Percentiles rank a stretch among this genome's conserved stretches.
Conservation (phyloP, 352 stramenopile species). For the Phytophthora syringae region DNA sequence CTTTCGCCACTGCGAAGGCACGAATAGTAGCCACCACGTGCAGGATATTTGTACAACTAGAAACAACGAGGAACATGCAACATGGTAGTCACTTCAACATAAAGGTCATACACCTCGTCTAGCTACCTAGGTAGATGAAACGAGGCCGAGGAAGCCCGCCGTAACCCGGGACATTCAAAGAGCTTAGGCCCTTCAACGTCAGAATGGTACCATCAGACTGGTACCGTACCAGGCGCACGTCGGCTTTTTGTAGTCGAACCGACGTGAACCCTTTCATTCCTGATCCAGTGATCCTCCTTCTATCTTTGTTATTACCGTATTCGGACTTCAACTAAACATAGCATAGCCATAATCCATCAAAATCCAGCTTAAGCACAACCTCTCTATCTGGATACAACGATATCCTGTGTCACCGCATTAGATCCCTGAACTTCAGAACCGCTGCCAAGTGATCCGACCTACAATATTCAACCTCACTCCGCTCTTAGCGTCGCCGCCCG, state of each 20-base stretch:
- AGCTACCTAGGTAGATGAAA: too few species aligned
- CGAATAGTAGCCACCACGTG: conserved; percentile 2
- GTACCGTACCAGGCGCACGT: conserved; percentile 16
- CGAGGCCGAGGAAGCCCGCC: too few species aligned
- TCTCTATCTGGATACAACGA: conserved; percentile 13
- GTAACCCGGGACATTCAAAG: too few species aligned
- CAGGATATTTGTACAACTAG: conserved; percentile 31
- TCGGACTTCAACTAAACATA: conserved; percentile 20
- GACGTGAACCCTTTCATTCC: conserved; percentile 8
- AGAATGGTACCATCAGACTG: conserved; percentile 2
- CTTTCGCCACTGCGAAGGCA: conserved; percentile 2
- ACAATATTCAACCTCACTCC: conserved; percentile 28
- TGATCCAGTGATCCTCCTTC: conserved; percentile 1
- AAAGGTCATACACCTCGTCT: too few species aligned
- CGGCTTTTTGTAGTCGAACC: conserved; percentile 14
- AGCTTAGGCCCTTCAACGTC: neutral
- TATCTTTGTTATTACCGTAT: neutral
- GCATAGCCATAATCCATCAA: neutral
- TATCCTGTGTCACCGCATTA: conserved; percentile 4
- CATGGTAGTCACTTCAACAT: conserved; percentile 17
- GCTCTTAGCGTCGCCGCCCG: conserved; percentile 5
- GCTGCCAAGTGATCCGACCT: conserved; percentile 13
- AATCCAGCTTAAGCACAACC: neutral
- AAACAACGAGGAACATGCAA: conserved; percentile 14
- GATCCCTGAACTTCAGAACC: conserved; percentile 7